Base-by-base conservation (phyloP, 2,329 filamentous ascomycete genomes). In the Epichloe typhina region DNA sequence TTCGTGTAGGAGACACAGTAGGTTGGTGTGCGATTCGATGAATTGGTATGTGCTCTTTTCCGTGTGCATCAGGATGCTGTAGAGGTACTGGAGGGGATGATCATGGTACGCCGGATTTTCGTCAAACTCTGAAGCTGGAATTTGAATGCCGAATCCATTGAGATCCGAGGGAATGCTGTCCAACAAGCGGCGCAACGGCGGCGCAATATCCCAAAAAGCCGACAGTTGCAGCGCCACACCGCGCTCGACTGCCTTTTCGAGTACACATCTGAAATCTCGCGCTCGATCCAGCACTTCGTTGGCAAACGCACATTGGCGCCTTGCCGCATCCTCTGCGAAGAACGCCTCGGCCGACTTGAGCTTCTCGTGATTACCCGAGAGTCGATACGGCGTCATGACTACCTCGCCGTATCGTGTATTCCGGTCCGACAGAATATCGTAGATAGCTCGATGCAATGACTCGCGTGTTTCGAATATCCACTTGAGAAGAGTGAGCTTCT, bases 401-500 rank as follows among this genome's bases (percentile, higher is more conserved):
- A 96, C 84, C 50, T 86, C 82, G 57, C 86, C 83, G 66, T 95
- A 97, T 36, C 88, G 83, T 52, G 89, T 79, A 61, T 95, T 93
- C 48, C 90, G 85, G 63, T 90, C 87, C 19, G 82, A 83, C 36
- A 95, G 78, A 11, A 97, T 71, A 58, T 94, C 86, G 62, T 88
- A 95, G 49, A 91, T 79, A 59, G 88, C 86, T 42, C 87, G 83
- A 68, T 97, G 84, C 8, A 97, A 74, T 45, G 79, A 76, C 67
- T 98, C 93, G n/a, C 90, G 83, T 1, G 86, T 85, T 64, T 98
- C 93, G 59, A 96, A 97, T 8, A 97, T 82, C 90, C 93, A 97
- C 62, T 97, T 98, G 13, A 97, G 75, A 46, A 96, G 78, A 0
- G 91, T 97, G 12, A 98, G 75, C 67, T 95, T 95, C 66, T 98